Evolutionary conservation across 2,329 filamentous ascomycete species (phyloP).

Genomic region (Colletotrichum spinosum): DNA sequence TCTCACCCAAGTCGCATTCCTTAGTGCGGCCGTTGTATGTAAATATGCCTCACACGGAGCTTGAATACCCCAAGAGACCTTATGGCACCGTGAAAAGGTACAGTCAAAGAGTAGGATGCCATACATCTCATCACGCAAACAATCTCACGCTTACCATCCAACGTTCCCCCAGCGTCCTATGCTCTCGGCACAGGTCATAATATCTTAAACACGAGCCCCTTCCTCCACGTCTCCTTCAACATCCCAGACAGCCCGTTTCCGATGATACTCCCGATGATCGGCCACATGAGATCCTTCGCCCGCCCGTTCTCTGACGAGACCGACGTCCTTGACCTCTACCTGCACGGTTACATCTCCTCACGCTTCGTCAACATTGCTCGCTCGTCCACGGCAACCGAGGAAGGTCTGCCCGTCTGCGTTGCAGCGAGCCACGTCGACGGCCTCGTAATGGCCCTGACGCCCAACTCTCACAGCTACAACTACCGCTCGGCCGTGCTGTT

Average conservation of each 20-base stretch:
- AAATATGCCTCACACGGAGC: conserved; percentile 54
- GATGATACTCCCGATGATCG: conserved; percentile 85
- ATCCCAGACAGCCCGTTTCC: conserved; percentile 75
- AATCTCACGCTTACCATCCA: background rate
- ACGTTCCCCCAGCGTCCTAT: conserved; percentile 69
- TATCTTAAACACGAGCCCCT: conserved; percentile 79
- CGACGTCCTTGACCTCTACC: conserved; percentile 79
- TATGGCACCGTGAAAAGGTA: conserved; percentile 77
- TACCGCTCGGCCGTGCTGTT: conserved; percentile 86
- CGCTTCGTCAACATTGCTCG: conserved; percentile 77
- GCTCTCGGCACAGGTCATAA: conserved; percentile 78
- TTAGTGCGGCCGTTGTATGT: too few species aligned
- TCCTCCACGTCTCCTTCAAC: conserved; percentile 85
- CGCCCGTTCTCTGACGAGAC: conserved; percentile 68
- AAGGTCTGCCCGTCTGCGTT: conserved; percentile 77
- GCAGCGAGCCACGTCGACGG: conserved; percentile 83
- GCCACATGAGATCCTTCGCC: conserved; percentile 80
- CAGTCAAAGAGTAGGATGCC: conserved; percentile 65
- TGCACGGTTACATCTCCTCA: conserved; percentile 86
- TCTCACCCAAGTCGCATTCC: too few species aligned
- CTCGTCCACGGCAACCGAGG: conserved; percentile 38
- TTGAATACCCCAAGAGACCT: conserved; percentile 72
- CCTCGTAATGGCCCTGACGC: conserved; percentile 81
- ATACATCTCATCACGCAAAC: background rate
- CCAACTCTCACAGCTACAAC: conserved; percentile 86